These are phyloP conservation scores for Peronospora tabacina DNA, from an alignment of 352 stramenopile species.

Conservation along the genomic window DNA sequence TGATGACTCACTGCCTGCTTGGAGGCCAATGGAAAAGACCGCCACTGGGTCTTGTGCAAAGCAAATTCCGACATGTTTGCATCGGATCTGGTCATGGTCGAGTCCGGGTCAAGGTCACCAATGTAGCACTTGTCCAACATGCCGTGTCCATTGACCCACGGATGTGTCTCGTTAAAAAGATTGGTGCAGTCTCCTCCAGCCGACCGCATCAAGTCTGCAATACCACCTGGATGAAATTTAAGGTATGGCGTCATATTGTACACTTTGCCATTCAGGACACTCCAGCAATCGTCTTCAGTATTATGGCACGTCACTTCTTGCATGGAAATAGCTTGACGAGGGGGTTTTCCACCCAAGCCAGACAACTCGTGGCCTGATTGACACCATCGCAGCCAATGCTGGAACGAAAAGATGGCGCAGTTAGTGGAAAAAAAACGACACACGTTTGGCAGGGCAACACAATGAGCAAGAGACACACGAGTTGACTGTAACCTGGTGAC, in stretches of 20 bases:
- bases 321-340: constrained; percentile 57
- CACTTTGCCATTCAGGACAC: constrained; percentile 86
- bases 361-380: constrained; percentile 81
- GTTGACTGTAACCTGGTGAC: constrained; percentile 86
- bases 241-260: constrained; percentile 97
- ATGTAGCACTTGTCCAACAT: constrained; percentile 88
- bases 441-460: too few species aligned
- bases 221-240: constrained; percentile 95
- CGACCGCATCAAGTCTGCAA: constrained; percentile 88
- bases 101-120: constrained; percentile 53
- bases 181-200: constrained; percentile 91
- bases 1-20: constrained; percentile 50
- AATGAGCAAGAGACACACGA: constrained; percentile 14
- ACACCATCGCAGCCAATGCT: constrained; percentile 91
- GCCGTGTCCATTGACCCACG: constrained; percentile 89
- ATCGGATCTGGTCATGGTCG: constrained; percentile 12
- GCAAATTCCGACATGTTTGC: constrained; percentile 34
- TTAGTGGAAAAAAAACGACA: too few species aligned
- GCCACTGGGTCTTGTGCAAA: constrained; percentile 58
- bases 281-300: constrained; percentile 90
- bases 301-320: constrained; percentile 86
- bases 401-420: too few species aligned
- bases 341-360: constrained; percentile 51
- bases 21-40: constrained; percentile 46
- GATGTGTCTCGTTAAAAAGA: constrained; percentile 96